Evolutionary conservation across 1,139 yeast genomes (phyloP).

Genomic region (Candida pseudocylindracea): DNA sequence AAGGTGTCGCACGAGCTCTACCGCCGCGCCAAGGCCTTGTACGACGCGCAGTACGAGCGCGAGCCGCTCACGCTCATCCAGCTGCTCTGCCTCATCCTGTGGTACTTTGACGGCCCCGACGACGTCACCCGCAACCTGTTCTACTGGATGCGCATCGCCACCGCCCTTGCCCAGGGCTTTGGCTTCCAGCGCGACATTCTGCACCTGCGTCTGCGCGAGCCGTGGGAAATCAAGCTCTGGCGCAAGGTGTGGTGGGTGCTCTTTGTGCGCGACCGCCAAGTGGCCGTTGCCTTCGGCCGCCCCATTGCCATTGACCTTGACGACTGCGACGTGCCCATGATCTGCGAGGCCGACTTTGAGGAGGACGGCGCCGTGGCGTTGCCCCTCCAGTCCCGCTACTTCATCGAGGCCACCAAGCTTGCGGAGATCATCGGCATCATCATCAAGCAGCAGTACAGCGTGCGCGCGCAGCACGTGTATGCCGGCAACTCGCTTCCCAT

Average conservation of each 20-base stretch:
- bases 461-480: slow-evolving; percentile 36
- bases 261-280: slow-evolving; percentile 47
- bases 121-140: slow-evolving; percentile 53
- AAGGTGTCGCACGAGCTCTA: too few relatives aligned
- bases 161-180: slow-evolving; percentile 57
- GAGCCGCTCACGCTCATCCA: slow-evolving; percentile 49
- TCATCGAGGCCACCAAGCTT: slow-evolving; percentile 42
- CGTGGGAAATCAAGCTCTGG: slow-evolving; percentile 32
- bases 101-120: slow-evolving; percentile 66
- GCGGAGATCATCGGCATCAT: slow-evolving; percentile 60
- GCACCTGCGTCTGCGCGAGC: slow-evolving; percentile 10
- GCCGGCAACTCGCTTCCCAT: slow-evolving; percentile 27
- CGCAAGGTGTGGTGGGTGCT: slow-evolving; percentile 67
- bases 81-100: slow-evolving; percentile 39
- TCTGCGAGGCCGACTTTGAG: slow-evolving; percentile 38
- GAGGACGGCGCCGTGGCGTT: slow-evolving; percentile 26
- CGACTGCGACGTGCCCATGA: slow-evolving; percentile 64
- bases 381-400: slow-evolving; percentile 27
- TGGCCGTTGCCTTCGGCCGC: slow-evolving; percentile 60
- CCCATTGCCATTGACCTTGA: slow-evolving; percentile 49
- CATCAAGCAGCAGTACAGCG: slow-evolving; percentile 48
- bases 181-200: slow-evolving; percentile 44
- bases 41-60: slow-evolving; percentile 50
- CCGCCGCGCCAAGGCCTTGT: slow-evolving; percentile 56
- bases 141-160: slow-evolving; percentile 61